Base-by-base conservation (phyloP, 2,329 filamentous ascomycete genomes). In the Plenodomus lindquistii region DNA sequence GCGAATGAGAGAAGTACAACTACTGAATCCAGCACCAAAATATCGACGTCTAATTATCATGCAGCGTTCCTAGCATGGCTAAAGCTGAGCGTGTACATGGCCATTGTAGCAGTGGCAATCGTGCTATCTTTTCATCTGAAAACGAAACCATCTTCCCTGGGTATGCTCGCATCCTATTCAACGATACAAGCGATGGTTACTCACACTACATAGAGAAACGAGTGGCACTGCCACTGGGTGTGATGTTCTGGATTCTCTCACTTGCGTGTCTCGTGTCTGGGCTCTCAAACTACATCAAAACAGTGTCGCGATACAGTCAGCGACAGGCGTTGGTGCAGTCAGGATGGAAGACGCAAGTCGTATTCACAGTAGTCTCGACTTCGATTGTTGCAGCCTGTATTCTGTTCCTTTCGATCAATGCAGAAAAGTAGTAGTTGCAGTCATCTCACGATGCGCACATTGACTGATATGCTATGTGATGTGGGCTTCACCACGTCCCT, bases 41-140 rank as follows among this genome's bases (percentile, higher is more conserved):
- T n/a, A 21, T 1, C 7, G 9, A 19, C 2, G n/a, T 19, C 19
- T 21, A 37, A 15, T 16, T 20, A 2, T 15, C 4, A 0, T 17
- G 18, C 46, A 78, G 75, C 84, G 0, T 97, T 97, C 67, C 85
- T 97, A 21, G 94, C 93, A 2, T 97, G 94, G 81, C 84, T 97
- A 17, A 86, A 92, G 3, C 82, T 97, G 2, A 86, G 89, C 24
- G 84, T 96, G 61, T 96, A 96, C 76, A 92, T 97, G 82, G 85
- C 91, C 56, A 80, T 99, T 42, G 91, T 97, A 8, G 85, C 89
- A 21, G 83, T 96, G 24, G 93, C 94, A 42, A 96, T 99, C 59
- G 85, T 96, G 9, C 80, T 97, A 42, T 96, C 90, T 13, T 99
- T 99, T 71, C 93, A 99, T 67, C 81, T 99, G 41, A 92, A 91